Evolutionary conservation across 2,329 filamentous ascomycete species (phyloP), one percentile per base, ranked within the genome.

Genomic region (Aureobasidium sp.): DNA sequence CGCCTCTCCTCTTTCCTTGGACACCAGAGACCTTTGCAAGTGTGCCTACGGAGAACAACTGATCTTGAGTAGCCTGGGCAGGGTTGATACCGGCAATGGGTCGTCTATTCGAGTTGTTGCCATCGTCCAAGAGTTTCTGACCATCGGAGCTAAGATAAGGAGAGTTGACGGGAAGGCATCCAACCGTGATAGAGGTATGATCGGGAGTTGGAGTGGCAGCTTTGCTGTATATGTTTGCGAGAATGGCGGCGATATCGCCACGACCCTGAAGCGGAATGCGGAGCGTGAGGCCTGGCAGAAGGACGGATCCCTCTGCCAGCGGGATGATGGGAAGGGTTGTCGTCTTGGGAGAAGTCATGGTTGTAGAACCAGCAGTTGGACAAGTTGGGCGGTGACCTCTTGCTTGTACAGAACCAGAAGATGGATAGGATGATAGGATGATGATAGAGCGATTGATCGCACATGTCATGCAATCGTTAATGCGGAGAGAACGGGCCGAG

Each of bases 131-230:
- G 66, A 96, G 80, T 63, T 86, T 83, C 74, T 92, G 87, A 48
- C 92, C 92, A 70, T 90, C 86, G 32, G 82, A 81, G 63, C 86
- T 87, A 29, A 96, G 81, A 27, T 87, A 82, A 4, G 87, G 87
- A 55, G 90, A 94, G 66, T 82, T 87, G 64, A 97, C 80, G 24
- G 94, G 94, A 61, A 97, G 86, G 74, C 93, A 97, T 59, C 89
- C 91, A 67, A 97, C 87, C 9, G 89, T 87, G 68, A 96, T 85
- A 67, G 85, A 81, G 65, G 82, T 83, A 32, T 85, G 83, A 67
- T 87, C 80, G 2, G 79, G 84, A 69, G 86, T 87, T 27, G 79
- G 76, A 44, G 84, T 83, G 37, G 88, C 81, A 32, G 87, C 87
- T 68, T 87, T 86, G 70, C 89, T 89, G 76, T 96, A 93, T 64